Evolutionary conservation across 768 basidiomycete genomes (phyloP).

Genomic region (Russula olivacea): DNA sequence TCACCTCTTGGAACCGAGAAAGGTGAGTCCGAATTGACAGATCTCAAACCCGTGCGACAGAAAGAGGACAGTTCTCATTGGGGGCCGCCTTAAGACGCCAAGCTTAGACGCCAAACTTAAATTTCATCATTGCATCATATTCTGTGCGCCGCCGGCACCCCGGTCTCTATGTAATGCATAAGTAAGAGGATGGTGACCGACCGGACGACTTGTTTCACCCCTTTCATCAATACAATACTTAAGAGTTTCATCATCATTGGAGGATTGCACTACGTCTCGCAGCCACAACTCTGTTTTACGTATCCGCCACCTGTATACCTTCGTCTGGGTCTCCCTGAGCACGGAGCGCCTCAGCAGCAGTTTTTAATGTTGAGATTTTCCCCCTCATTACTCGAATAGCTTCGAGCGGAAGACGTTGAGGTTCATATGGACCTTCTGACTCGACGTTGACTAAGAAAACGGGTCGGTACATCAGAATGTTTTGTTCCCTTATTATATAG

Average conservation of each 20-base stretch:
- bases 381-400: constrained; percentile 74
- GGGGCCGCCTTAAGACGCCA: too few relatives aligned
- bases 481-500: neutral
- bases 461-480: constrained; percentile 9
- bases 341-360: constrained; percentile 54
- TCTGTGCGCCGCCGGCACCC: too few relatives aligned
- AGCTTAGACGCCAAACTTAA: too few relatives aligned
- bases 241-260: neutral
- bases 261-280: neutral
- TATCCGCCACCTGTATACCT: constrained; percentile 53
- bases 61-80: too few relatives aligned
- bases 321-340: constrained; percentile 34
- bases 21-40: too few relatives aligned
- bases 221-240: too few relatives aligned
- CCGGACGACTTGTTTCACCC: too few relatives aligned
- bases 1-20: too few relatives aligned
- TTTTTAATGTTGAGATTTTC: constrained; percentile 60
- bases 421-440: constrained; percentile 83
- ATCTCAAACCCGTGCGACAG: too few relatives aligned
- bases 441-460: constrained; percentile 69
- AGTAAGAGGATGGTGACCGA: too few relatives aligned
- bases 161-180: too few relatives aligned
- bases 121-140: too few relatives aligned
- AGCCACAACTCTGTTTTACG: constrained; percentile 20
- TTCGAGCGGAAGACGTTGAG: constrained; percentile 77